Conservation (phyloP, 352 stramenopile genomes). For the Aphanomyces euteiches region DNA sequence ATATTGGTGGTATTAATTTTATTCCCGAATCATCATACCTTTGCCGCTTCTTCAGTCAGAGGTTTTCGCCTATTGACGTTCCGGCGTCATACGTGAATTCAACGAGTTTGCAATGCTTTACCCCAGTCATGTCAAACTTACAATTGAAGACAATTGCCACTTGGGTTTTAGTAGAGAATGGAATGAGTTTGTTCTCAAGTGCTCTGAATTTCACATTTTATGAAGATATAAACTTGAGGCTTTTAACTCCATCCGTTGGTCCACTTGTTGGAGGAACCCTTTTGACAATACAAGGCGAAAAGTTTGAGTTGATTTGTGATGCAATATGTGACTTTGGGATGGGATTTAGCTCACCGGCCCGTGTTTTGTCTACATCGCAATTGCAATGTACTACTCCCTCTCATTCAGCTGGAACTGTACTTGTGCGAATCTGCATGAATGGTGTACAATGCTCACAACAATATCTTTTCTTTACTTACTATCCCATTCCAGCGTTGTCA, state of each 20-base stretch:
- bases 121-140: conserved; percentile 29
- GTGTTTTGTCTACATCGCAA: conserved; percentile 35
- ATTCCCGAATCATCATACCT: background rate
- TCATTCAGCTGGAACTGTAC: conserved; percentile 34
- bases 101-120: conserved; percentile 35
- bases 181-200: conserved; percentile 17
- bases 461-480: conserved; percentile 30
- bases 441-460: conserved; percentile 31
- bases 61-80: background rate
- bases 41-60: conserved; percentile 4
- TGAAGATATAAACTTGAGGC: conserved; percentile 35
- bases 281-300: conserved; percentile 37
- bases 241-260: conserved; percentile 38
- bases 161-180: conserved; percentile 17
- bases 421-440: conserved; percentile 39
- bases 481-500: conserved; percentile 30
- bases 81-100: conserved; percentile 10
- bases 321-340: conserved; percentile 30
- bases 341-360: conserved; percentile 18
- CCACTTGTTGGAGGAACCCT: conserved; percentile 36
- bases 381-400: conserved; percentile 38
- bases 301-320: conserved; percentile 36
- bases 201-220: conserved; percentile 30
- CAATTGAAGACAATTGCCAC: conserved; percentile 10
- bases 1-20: conserved; percentile 8